Evolutionary conservation across 768 basidiomycete genomes (phyloP).

Genomic region (Leccinum boreale): DNA sequence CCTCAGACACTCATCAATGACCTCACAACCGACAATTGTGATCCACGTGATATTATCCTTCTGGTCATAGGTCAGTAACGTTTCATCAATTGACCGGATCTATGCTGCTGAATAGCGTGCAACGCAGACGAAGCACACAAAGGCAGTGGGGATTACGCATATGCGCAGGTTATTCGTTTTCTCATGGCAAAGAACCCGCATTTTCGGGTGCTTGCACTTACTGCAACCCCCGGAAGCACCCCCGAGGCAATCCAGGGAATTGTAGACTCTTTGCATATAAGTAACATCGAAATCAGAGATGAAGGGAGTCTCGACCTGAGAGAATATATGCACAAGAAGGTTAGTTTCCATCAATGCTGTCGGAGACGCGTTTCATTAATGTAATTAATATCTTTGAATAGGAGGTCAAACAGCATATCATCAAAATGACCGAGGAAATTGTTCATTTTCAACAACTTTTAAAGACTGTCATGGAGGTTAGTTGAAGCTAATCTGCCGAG

Average conservation of each 20-base stretch:
- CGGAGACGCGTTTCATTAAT: not conserved
- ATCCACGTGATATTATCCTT: slow-evolving; percentile 77
- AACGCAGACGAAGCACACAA: slow-evolving; percentile 88
- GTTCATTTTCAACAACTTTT: slow-evolving; percentile 63
- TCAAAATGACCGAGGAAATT: slow-evolving; percentile 70
- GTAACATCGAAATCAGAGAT: slow-evolving; percentile 90
- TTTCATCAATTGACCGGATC: not conserved
- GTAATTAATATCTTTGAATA: slow-evolving; percentile 26
- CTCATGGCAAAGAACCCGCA: slow-evolving; percentile 94
- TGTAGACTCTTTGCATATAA: slow-evolving; percentile 92
- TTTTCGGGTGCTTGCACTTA: slow-evolving; percentile 89
- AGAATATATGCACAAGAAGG: slow-evolving; percentile 87
- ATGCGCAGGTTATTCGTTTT: slow-evolving; percentile 82
- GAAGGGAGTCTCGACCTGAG: slow-evolving; percentile 86
- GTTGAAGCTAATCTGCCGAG: slow-evolving; percentile 17
- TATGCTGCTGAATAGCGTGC: slow-evolving; percentile 1
- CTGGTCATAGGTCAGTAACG: slow-evolving; percentile 73
- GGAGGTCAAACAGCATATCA: slow-evolving; percentile 75
- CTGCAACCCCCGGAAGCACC: slow-evolving; percentile 88
- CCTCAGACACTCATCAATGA: slow-evolving; percentile 95
- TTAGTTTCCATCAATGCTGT: slow-evolving; percentile 25
- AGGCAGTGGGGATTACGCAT: slow-evolving; percentile 91
- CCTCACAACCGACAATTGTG: slow-evolving; percentile 65
- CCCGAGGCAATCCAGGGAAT: slow-evolving; percentile 86
- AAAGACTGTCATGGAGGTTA: slow-evolving; percentile 70